Evolutionary conservation across 2,329 filamentous ascomycete genomes (phyloP).

Genomic region (Penicillium verrucosum): DNA sequence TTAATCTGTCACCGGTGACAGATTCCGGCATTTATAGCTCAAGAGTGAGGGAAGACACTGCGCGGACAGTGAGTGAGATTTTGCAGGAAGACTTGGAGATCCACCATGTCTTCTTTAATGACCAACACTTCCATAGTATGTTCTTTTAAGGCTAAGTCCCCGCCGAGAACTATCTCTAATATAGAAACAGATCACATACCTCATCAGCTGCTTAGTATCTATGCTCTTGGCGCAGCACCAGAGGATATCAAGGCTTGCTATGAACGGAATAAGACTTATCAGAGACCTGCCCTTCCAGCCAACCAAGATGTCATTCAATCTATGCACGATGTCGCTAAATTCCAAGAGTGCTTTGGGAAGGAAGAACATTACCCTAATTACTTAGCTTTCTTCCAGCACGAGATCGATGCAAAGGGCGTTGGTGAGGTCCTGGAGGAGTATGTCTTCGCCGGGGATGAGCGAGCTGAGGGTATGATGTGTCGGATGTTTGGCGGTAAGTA

Average conservation of each 20-base stretch:
- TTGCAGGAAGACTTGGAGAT: slow-evolving; percentile 70
- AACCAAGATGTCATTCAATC: slow-evolving; percentile 53
- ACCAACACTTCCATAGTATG: slow-evolving; percentile 65
- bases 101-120: slow-evolving; percentile 80
- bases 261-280: slow-evolving; percentile 63
- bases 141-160: neutral
- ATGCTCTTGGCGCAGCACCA: slow-evolving; percentile 66
- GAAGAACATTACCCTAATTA: slow-evolving; percentile 68
- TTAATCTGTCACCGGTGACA: slow-evolving; percentile 44
- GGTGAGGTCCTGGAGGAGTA: slow-evolving; percentile 62
- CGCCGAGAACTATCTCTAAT: neutral
- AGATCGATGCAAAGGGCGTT: slow-evolving; percentile 66
- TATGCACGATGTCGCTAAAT: slow-evolving; percentile 56
- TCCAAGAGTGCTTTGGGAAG: slow-evolving; percentile 61
- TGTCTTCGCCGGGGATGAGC: slow-evolving; percentile 63
- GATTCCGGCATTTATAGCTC: slow-evolving; percentile 49
- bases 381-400: slow-evolving; percentile 69
- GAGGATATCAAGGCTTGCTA: slow-evolving; percentile 62
- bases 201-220: slow-evolving; percentile 74
- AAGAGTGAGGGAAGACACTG: slow-evolving; percentile 54
- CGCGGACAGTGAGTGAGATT: slow-evolving; percentile 62
- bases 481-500: slow-evolving; percentile 62
- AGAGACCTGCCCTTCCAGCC: slow-evolving; percentile 52
- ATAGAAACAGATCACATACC: slow-evolving; percentile 64
- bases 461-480: slow-evolving; percentile 65